Evolutionary conservation across 2,329 filamentous ascomycete genomes (phyloP).

Genomic region (Nigrograna mackinnonii): DNA sequence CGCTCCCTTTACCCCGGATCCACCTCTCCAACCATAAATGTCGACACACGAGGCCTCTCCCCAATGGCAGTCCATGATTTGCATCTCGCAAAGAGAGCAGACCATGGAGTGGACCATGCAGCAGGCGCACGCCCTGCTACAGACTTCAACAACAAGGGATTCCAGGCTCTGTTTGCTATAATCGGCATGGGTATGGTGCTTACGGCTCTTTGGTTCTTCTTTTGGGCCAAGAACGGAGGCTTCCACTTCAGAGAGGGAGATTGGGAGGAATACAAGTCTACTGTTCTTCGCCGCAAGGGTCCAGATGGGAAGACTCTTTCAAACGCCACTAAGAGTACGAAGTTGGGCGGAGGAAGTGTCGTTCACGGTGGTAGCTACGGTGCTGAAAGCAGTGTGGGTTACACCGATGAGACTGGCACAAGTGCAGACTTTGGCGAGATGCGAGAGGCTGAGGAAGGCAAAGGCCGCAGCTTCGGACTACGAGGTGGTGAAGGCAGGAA

Average conservation of each 20-base stretch:
- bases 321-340: conserved; percentile 79
- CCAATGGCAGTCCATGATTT: conserved; percentile 33
- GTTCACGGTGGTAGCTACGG: conserved; percentile 66
- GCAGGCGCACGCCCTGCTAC: conserved; percentile 39
- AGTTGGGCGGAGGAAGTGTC: conserved; percentile 82
- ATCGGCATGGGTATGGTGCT: conserved; percentile 78
- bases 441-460: conserved; percentile 44
- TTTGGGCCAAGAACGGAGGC: conserved; percentile 91
- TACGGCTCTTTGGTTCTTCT: conserved; percentile 93
- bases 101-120: conserved; percentile 26
- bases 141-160: conserved; percentile 57
- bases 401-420: conserved; percentile 50
- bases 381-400: conserved; percentile 42
- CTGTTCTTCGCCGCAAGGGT: conserved; percentile 84
- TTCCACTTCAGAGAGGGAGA: conserved; percentile 84
- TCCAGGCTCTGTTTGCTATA: conserved; percentile 85
- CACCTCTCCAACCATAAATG: conserved; percentile 28
- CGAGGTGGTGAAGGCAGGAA: conserved; percentile 54
- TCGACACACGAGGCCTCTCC: conserved; percentile 25
- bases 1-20: conserved; percentile 10
- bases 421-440: conserved; percentile 47
- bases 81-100: conserved; percentile 25
- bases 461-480: conserved; percentile 45
- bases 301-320: conserved; percentile 86
- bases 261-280: conserved; percentile 98